These are phyloP conservation scores for Mycena maculata DNA, from an alignment of 768 basidiomycete genomes.

Conservation along the genomic window DNA sequence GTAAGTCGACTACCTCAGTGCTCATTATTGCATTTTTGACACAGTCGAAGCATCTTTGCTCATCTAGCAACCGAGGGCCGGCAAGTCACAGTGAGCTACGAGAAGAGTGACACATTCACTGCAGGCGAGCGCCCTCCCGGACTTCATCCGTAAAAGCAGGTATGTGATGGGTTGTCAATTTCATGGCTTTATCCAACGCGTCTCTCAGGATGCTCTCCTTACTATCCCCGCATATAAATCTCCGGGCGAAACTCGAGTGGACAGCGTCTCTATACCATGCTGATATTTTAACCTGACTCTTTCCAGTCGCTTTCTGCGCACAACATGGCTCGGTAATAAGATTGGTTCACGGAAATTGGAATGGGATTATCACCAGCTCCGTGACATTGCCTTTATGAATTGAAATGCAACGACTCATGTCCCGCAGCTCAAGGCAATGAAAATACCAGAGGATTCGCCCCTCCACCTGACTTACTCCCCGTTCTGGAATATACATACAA, in stretches of 20 bases:
- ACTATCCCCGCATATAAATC: conserved; percentile 59
- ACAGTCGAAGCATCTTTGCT: conserved; percentile 52
- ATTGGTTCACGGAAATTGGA: conserved; percentile 27
- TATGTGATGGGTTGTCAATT: conserved; percentile 30
- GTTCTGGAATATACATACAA: conserved; percentile 54
- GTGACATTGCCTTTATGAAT: conserved; percentile 1
- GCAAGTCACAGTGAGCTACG: conserved; percentile 62
- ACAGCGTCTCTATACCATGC: conserved; percentile 24
- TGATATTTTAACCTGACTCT: neutral
- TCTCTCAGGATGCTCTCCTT: conserved; percentile 57
- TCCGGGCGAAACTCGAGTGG: conserved; percentile 65
- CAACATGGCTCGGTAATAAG: conserved; percentile 30
- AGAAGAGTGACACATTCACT: conserved; percentile 41
- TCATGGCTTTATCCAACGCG: neutral
- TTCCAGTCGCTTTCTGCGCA: conserved; percentile 41
- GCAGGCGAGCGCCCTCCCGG: conserved; percentile 15
- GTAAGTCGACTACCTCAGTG: conserved; percentile 31
- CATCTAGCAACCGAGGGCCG: conserved; percentile 61
- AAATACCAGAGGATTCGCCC: conserved; percentile 14
- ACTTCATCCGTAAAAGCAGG: conserved; percentile 70
- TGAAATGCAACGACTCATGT: neutral
- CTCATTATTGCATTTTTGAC: neutral
- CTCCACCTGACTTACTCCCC: conserved; percentile 41
- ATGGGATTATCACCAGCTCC: neutral
- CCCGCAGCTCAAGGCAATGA: conserved; percentile 44